Conservation (phyloP, 208 protist genomes). For the Trypanosoma vivax region DNA sequence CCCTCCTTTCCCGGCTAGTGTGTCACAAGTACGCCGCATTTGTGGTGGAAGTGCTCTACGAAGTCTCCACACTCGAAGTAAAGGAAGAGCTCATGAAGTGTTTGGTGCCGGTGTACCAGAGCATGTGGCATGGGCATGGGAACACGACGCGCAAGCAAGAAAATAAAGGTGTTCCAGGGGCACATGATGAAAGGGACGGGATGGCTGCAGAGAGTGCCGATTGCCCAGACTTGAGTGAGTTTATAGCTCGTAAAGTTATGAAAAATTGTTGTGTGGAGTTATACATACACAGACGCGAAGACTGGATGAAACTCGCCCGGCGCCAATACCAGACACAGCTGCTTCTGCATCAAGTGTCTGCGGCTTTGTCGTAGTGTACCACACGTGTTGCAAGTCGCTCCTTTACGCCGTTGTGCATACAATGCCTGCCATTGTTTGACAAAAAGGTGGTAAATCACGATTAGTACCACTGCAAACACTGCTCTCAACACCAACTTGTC, state of each 20-base stretch:
- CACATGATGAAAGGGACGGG: neutral
- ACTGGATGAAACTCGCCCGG: slow-evolving; percentile 71
- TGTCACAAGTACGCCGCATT: slow-evolving; percentile 63
- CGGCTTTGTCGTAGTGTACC: neutral
- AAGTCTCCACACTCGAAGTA: slow-evolving; percentile 41
- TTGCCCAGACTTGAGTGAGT: slow-evolving; percentile 24
- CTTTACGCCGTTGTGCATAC: no score
- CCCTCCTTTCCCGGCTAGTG: slow-evolving; percentile 32
- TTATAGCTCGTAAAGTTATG: slow-evolving; percentile 77
- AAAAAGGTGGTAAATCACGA: no score
- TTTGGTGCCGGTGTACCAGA: slow-evolving; percentile 55
- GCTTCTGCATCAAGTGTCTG: slow-evolving; percentile 46
- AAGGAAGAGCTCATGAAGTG: slow-evolving; percentile 76
- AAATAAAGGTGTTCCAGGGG: slow-evolving; percentile 1
- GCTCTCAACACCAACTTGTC: no score
- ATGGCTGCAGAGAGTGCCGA: slow-evolving; percentile 2
- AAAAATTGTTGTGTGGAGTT: slow-evolving; percentile 84
- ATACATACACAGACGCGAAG: slow-evolving; percentile 76
- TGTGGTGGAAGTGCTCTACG: slow-evolving; percentile 75
- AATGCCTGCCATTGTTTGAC: no score
- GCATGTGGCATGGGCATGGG: neutral
- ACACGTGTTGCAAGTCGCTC: no score
- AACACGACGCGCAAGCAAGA: slow-evolving; percentile 18
- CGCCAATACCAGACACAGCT: slow-evolving; percentile 75
- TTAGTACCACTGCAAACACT: no score